Evolutionary conservation across 768 basidiomycete species (phyloP), one percentile per base, ranked within the genome.

Genomic region (Galerina sulciceps): DNA sequence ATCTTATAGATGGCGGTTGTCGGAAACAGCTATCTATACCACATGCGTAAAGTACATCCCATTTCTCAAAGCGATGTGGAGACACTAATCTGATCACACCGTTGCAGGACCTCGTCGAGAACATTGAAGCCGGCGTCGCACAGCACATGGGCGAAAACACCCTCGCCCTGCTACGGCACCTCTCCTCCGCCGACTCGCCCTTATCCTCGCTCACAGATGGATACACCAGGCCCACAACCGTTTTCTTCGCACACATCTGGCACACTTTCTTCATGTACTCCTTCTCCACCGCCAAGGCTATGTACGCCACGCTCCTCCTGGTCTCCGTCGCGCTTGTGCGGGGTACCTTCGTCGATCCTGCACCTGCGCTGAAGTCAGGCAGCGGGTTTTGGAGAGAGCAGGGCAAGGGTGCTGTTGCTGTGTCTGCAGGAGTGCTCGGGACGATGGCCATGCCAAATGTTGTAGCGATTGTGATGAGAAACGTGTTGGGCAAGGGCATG

Each of bases 61-160:
- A n/a, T 49, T n/a, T 17, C 18, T n/a, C 36, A 15, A 13, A 22
- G 34, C 11, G 35, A 35, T 11, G 1, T 41, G 20, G 2, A 17
- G 18, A 9, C 13, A 22, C 42, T 40, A 35, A 59, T 20, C 3
- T 52, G 14, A 13, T 46, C 3, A 38, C 53, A 26, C 44, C 43
- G 41, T 23, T 44, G 38, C 46, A 90, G 82, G 94, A 96, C 72
- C 63, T 90, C 4, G 88, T 94, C 8, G 88, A 92, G 66, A 87
- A 95, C 67, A 93, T 96, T 52, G 81, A 94, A 67, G 75, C 84
- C 6, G 96, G 96, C 10, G 91, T 93, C 1, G 88, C 93, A 1
- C 89, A 94, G 81, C 89, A 97, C 74, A 95, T 98, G 87, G 94
- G 83, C 18, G 90, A 93, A 59, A 97, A 97, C 63, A 81, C 87